Base-by-base conservation (phyloP, 306 rosid genomes). In the Styphnolobium japonicum region DNA sequence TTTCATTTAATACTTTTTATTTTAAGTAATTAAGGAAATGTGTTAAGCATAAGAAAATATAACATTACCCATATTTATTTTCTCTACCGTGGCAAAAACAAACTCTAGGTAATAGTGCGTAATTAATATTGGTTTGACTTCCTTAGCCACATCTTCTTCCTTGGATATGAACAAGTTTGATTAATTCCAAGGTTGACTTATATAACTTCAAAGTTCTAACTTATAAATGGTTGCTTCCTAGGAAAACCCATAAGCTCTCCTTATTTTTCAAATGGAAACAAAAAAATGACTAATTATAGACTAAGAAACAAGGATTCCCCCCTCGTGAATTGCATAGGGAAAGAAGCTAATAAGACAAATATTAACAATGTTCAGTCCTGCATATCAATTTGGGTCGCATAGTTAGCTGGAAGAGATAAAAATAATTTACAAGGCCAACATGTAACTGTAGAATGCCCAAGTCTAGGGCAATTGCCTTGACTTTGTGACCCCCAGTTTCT, bases 61-160 rank as follows among this genome's bases (percentile, higher is more conserved):
- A n/a, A n/a, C n/a, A n/a, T n/a, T n/a, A n/a, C n/a, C n/a, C n/a
- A n/a, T n/a, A n/a, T n/a, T n/a, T n/a, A n/a, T n/a, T n/a, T n/a
- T n/a, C 10, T 19, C 11, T 10, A n/a, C 9, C n/a, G 14, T 25
- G 43, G 10, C 64, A 71, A 21, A 15, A 39, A 25, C 60, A 53
- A 45, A 40, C 69, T 80, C 71, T 78, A 37, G 86, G 87, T 51
- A 48, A 16, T n/a, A 60, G 82, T 58, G 71, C 78, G 78, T 21
- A 51, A 52, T 33, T 74, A 58, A 15, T 67, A 40, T 42, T 61
- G 63, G 39, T 57, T 78, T 77, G 81, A 62, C 71, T 19, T 51
- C n/a, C 19, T 55, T 73, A 66, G 39, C n/a, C 51, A 6, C 67
- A 75, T 27, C 37, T 69, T 77, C 68, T 70, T 73, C 76, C 56